A percentile compares a stretch with the other conserved stretches of the same genome.
These are phyloP conservation scores for Phytophthora pisi DNA, from an alignment of 352 stramenopile genomes.

Conservation along the genomic window DNA sequence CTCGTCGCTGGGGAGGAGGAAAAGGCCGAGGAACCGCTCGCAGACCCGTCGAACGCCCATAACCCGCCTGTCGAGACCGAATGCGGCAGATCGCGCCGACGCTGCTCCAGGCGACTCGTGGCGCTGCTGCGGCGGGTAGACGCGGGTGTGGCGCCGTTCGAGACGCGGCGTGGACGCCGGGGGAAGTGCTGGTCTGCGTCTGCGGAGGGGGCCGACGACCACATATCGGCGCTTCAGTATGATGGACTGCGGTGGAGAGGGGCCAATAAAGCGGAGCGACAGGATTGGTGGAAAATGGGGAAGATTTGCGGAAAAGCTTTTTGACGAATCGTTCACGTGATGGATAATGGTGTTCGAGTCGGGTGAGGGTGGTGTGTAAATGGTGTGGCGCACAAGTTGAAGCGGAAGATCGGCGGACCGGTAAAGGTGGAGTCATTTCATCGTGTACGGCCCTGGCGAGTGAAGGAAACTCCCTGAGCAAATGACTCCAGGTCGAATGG, in stretches of 20 bases:
- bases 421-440: no score
- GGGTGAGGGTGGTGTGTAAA: no score
- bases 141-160: not conserved
- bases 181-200: conserved; percentile 33
- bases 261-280: no score
- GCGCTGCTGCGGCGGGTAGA: conserved; percentile 23
- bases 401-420: no score
- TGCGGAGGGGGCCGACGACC: conserved; percentile 8
- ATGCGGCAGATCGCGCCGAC: conserved; percentile 30
- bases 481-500: no score
- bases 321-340: no score
- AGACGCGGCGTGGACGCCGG: conserved; percentile 19
- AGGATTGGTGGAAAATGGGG: no score
- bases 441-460: no score
- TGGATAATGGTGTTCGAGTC: no score
- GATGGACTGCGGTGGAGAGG: conserved; percentile 4
- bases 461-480: no score
- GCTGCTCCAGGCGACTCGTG: conserved; percentile 33
- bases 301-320: no score
- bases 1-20: not conserved
- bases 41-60: conserved; percentile 31
- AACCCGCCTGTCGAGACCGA: conserved; percentile 10
- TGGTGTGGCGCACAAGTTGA: no score
- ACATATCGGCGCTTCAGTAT: conserved; percentile 14
- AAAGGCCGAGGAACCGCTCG: conserved; percentile 16